These are phyloP conservation scores for Beauveria varroae DNA, from an alignment of 2,329 filamentous ascomycete species.

Conservation along the genomic window DNA sequence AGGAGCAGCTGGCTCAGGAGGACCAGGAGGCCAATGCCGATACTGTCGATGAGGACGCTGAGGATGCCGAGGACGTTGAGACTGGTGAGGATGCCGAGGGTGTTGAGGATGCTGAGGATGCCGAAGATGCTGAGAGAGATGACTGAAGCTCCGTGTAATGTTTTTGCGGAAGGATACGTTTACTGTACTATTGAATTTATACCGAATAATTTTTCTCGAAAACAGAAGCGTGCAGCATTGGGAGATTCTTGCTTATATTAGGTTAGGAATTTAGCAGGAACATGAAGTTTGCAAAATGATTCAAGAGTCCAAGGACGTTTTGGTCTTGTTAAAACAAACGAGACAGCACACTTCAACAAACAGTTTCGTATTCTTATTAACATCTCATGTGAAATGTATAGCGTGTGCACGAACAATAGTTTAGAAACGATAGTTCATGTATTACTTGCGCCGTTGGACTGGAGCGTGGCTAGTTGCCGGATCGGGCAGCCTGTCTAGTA, in stretches of 20 bases:
- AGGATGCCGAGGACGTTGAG: slow-evolving; percentile 10
- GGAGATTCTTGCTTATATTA: background rate
- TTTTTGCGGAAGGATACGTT: background rate
- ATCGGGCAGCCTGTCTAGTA: background rate
- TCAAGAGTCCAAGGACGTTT: background rate
- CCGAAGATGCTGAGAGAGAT: background rate
- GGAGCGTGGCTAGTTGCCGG: background rate
- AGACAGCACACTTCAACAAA: too few relatives aligned
- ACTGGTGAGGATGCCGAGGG: background rate
- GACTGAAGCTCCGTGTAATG: background rate
- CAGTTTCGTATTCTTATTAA: background rate
- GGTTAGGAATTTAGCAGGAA: background rate
- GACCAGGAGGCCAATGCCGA: slow-evolving; percentile 16
- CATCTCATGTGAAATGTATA: too few relatives aligned
- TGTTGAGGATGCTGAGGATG: background rate
- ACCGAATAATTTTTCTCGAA: background rate
- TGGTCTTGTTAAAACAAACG: background rate
- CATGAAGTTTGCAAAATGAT: background rate
- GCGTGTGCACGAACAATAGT: too few relatives aligned
- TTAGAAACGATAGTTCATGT: too few relatives aligned
- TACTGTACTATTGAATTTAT: background rate
- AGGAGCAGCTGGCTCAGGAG: slow-evolving; percentile 16
- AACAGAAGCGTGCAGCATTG: background rate
- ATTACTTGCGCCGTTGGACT: background rate
- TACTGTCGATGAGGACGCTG: slow-evolving; percentile 12